Percentiles rank a stretch among this genome's conserved stretches.
phyloP scores from a whole-genome alignment of 345 rosid species.

The Diplotaxis tenuifolia region DNA sequence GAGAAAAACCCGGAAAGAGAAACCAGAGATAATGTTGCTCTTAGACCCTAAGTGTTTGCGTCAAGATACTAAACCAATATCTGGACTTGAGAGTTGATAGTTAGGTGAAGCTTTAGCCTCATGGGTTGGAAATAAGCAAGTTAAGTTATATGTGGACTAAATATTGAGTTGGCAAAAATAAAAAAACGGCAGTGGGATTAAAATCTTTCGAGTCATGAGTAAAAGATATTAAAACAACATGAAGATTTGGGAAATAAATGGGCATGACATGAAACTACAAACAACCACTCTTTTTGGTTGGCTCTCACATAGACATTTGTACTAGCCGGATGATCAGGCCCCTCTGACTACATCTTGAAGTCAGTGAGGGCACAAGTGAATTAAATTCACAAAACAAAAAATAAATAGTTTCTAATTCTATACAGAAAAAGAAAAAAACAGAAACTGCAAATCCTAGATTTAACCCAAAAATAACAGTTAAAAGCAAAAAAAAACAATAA shows the following conservation, averaged over 20 bases:
- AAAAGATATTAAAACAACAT: background rate
- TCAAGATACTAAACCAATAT: background rate
- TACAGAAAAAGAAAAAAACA: background rate
- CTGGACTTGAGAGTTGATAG: background rate
- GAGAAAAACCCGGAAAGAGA: too few species aligned
- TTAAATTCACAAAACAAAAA: background rate
- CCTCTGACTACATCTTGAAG: constrained; percentile 3
- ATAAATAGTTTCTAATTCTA: background rate
- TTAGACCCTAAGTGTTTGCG: background rate
- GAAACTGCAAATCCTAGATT: background rate
- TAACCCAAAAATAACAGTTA: background rate
- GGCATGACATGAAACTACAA: constrained; percentile 14
- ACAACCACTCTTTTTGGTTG: constrained; percentile 16
- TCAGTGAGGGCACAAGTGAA: constrained; percentile 2
- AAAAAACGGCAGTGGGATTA: constrained; percentile 1
- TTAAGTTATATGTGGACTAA: background rate
- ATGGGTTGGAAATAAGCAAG: constrained; percentile 9
- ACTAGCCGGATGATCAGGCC: background rate
- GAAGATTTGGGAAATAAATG: constrained; percentile 15
- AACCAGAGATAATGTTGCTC: too few species aligned
- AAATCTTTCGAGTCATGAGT: background rate
- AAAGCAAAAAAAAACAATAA: background rate
- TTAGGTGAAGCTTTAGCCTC: constrained; percentile 4
- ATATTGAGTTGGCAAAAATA: too few species aligned
- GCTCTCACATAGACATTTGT: constrained; percentile 3